Percentiles rank a stretch among this genome's conserved stretches.
These are phyloP conservation scores for Tulasnella sp. DNA, from an alignment of 768 basidiomycete genomes.

Conservation along the genomic window DNA sequence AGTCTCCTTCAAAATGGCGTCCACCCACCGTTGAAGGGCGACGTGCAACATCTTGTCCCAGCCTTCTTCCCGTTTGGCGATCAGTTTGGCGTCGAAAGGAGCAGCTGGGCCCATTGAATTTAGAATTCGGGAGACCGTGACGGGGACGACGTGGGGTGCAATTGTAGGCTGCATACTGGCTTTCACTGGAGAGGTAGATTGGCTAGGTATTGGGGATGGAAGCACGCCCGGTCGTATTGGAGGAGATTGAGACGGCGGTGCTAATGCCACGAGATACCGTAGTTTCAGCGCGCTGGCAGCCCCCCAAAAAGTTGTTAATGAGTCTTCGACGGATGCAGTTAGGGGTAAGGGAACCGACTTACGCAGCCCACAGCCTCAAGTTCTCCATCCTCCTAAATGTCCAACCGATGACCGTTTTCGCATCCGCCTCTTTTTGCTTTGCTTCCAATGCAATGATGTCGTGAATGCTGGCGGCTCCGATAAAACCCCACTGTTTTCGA, in stretches of 20 bases:
- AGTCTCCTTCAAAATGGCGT: conserved; percentile 63
- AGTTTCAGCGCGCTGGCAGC: conserved; percentile 63
- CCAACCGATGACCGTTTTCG: conserved; percentile 55
- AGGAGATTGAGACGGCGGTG: conserved; percentile 46
- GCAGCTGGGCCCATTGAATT: conserved; percentile 46
- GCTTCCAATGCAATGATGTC: conserved; percentile 67
- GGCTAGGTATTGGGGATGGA: conserved; percentile 10
- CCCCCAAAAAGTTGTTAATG: neutral
- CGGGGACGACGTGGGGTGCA: conserved; percentile 31
- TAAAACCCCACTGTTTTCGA: conserved; percentile 83
- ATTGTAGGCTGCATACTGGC: neutral
- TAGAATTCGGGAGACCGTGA: conserved; percentile 40
- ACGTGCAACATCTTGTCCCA: conserved; percentile 78
- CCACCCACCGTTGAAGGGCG: conserved; percentile 61
- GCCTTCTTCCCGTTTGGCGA: conserved; percentile 68
- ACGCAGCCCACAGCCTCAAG: conserved; percentile 81
- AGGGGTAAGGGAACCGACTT: conserved; percentile 35
- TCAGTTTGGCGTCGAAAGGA: conserved; percentile 64
- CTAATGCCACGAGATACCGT: conserved; percentile 71
- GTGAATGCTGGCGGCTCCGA: conserved; percentile 71
- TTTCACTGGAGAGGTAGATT: conserved; percentile 18
- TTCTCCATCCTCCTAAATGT: conserved; percentile 86
- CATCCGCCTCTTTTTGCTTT: conserved; percentile 33
- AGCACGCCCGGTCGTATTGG: conserved; percentile 35
- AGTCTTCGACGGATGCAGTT: neutral